Percentiles rank a stretch among this genome's conserved stretches.
Evolutionary conservation across 352 stramenopile species (phyloP).

Genomic region (Globisporangium barbulae): DNA sequence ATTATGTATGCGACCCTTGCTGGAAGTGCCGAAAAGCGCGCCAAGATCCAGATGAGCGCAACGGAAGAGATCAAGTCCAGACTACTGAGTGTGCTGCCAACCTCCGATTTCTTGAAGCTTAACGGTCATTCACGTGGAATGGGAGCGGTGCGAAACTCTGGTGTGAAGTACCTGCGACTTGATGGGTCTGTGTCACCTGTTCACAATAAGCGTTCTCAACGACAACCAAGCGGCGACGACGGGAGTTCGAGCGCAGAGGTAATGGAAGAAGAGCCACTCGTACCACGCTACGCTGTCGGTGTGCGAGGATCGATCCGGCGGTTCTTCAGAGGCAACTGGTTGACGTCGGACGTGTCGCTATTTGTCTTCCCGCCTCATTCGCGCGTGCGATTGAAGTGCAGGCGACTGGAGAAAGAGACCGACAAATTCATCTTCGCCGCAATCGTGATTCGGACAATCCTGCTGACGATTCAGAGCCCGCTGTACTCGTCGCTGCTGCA

Average conservation of each 20-base stretch:
- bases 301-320: constrained; percentile 24
- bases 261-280: constrained; percentile 1
- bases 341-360: constrained; percentile 73
- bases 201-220: constrained; percentile 6
- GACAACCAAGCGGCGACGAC: not conserved
- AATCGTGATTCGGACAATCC: constrained; percentile 72
- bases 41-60: constrained; percentile 47
- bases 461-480: constrained; percentile 74
- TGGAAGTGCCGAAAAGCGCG: constrained; percentile 54
- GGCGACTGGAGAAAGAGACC: constrained; percentile 71
- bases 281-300: not conserved
- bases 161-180: constrained; percentile 15
- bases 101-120: constrained; percentile 63
- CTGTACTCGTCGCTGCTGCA: constrained; percentile 78
- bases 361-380: constrained; percentile 77
- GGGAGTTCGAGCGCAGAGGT: not conserved
- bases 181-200: constrained; percentile 7
- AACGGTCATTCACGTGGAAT: constrained; percentile 42
- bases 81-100: constrained; percentile 58
- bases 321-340: constrained; percentile 67
- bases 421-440: constrained; percentile 84
- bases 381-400: constrained; percentile 61
- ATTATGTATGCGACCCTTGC: constrained; percentile 77
- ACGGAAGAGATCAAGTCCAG: constrained; percentile 60
- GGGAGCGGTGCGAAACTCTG: not conserved